phyloP scores from a whole-genome alignment of 495 filamentous ascomycete genomes.

The Penicillium riverlandense region DNA sequence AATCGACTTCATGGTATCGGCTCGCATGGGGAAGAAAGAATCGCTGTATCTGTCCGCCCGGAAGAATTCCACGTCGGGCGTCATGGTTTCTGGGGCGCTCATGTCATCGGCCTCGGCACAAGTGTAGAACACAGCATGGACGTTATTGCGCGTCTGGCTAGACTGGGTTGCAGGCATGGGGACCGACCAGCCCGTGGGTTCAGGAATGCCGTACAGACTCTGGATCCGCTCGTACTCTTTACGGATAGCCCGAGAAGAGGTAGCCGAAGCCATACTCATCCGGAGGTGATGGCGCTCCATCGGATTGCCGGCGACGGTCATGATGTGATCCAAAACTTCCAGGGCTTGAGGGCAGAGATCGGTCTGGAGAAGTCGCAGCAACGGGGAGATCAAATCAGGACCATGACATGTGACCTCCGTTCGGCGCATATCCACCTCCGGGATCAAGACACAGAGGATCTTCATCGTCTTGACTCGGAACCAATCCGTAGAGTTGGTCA shows the following conservation, averaged over 20 bases:
- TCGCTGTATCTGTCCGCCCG: conserved; percentile 80
- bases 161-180: conserved; percentile 88
- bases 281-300: conserved; percentile 90
- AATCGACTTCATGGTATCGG: conserved; percentile 88
- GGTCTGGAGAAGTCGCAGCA: conserved; percentile 84
- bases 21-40: conserved; percentile 70
- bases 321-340: conserved; percentile 85
- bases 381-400: conserved; percentile 88
- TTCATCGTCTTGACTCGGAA: conserved; percentile 90
- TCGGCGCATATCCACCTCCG: conserved; percentile 89
- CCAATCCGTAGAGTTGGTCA: conserved; percentile 82
- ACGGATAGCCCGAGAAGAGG: conserved; percentile 70
- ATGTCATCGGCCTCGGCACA: conserved; percentile 59
- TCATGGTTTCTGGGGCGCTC: conserved; percentile 53
- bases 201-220: conserved; percentile 93
- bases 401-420: conserved; percentile 85
- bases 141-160: conserved; percentile 74
- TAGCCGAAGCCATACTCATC: conserved; percentile 86
- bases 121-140: conserved; percentile 94
- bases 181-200: conserved; percentile 93
- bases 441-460: conserved; percentile 76
- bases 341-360: conserved; percentile 89
- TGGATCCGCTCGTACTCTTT: conserved; percentile 94
- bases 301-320: conserved; percentile 85
- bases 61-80: conserved; percentile 79